phyloP scores from a whole-genome alignment of 306 rosid species.

The Acacia melanoxylon region DNA sequence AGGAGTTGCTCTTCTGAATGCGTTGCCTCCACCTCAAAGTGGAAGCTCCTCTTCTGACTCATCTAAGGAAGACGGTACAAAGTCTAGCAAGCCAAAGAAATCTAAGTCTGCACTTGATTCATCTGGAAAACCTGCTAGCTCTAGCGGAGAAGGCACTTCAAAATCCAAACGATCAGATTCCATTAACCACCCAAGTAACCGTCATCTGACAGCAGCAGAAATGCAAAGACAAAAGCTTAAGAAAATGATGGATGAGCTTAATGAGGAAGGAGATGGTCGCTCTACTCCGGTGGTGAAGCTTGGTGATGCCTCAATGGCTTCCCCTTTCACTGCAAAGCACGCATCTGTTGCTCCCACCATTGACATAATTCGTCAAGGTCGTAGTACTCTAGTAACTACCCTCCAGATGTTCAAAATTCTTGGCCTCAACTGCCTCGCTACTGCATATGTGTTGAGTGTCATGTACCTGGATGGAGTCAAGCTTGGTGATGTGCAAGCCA shows the following conservation, averaged over 20 bases:
- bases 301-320: slow-evolving; percentile 99
- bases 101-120: slow-evolving; percentile 55
- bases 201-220: slow-evolving; percentile 68
- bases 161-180: slow-evolving; percentile 57
- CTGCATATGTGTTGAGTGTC: slow-evolving; percentile 97
- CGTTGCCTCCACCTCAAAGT: slow-evolving; percentile 67
- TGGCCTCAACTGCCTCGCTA: slow-evolving; percentile 98
- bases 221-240: slow-evolving; percentile 80
- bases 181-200: slow-evolving; percentile 49
- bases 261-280: slow-evolving; percentile 95
- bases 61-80: slow-evolving; percentile 60
- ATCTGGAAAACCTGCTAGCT: slow-evolving; percentile 50
- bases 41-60: slow-evolving; percentile 51
- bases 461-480: slow-evolving; percentile 98
- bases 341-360: slow-evolving; percentile 93
- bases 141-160: slow-evolving; percentile 71
- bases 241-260: slow-evolving; percentile 89
- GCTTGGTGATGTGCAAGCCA: slow-evolving; percentile 96
- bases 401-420: slow-evolving; percentile 99
- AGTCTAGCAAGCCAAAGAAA: slow-evolving; percentile 72
- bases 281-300: slow-evolving; percentile 87
- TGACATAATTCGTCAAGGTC: slow-evolving; percentile 97
- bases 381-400: slow-evolving; percentile 96
- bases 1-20: slow-evolving; percentile 92
- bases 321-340: slow-evolving; percentile 98